Evolutionary conservation across 805 yeast genomes (phyloP), one percentile per base, ranked within the genome.

Genomic region (Candida caryicola): DNA sequence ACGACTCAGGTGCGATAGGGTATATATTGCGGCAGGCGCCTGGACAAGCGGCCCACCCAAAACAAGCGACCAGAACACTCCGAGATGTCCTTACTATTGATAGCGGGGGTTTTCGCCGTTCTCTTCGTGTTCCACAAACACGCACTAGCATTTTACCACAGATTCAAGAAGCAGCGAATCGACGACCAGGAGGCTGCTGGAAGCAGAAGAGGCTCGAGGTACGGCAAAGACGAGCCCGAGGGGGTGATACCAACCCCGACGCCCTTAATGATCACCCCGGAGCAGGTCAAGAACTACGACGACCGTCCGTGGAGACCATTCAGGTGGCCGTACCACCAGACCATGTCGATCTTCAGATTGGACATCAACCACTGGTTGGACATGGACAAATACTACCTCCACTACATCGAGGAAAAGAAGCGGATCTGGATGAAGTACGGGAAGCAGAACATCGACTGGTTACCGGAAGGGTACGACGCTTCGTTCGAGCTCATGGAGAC

Each of bases 221-320:
- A 40, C 5, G 23, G 27, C n/a, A n/a, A 29, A 13, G 34, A 33
- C 16, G 38, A 31, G 5, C 34, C 27, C 4, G 52, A 45, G 17
- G 5, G 7, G n/a, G 19, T 5, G 21, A 26, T 31, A 13, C 76
- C 77, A 7, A 54, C 55, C 29, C 82, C 83, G 15, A 71, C 79
- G 0, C 85, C 87, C 0, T 60, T 81, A 19, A 66, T 65, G 61
- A 73, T 82, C 36, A 81, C 85, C 0, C 85, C 85, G 2, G 87
- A 82, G 34, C 78, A 79, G 48, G 84, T 81, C 8, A 64, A 66
- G 45, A 73, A 71, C 17, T 79, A 81, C 51, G 86, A 82, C 49
- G 89, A 81, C 50, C 68, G 89, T 54, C 88, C 89, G 9, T 82
- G 89, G 89, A 69, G 89, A 60, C 88, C 88, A 6, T 82, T 82